Conservation (phyloP, 345 rosid species). For the Camelina hispida region DNA sequence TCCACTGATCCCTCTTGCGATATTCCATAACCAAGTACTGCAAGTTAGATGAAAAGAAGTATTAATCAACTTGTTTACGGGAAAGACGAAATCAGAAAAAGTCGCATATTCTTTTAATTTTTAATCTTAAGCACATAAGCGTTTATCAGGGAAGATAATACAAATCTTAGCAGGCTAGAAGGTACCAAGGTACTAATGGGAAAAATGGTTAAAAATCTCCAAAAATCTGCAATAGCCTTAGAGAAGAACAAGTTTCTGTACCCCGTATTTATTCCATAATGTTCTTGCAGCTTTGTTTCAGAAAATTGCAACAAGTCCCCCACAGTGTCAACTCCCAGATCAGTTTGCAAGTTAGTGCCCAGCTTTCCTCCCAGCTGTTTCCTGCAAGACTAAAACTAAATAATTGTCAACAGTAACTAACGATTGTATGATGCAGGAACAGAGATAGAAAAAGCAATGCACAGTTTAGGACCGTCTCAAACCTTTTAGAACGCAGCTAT, state of each 20-base stretch:
- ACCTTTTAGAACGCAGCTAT: not conserved
- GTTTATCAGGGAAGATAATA: not conserved
- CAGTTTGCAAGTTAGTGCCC: slow-evolving; percentile 76
- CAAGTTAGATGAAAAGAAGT: slow-evolving; percentile 30
- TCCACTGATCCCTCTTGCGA: slow-evolving; percentile 88
- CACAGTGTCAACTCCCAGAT: slow-evolving; percentile 69
- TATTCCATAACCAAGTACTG: slow-evolving; percentile 95
- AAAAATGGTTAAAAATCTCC: too few relatives aligned
- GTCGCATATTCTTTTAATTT: not conserved
- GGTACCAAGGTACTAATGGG: not conserved
- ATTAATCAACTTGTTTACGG: not conserved
- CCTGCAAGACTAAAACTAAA: slow-evolving; percentile 54
- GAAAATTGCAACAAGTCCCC: slow-evolving; percentile 83
- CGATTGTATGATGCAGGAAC: slow-evolving; percentile 1
- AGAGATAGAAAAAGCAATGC: not conserved
- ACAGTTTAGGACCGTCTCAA: not conserved
- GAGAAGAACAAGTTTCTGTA: slow-evolving; percentile 23
- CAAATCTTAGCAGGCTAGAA: not conserved
- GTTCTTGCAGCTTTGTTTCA: slow-evolving; percentile 85
- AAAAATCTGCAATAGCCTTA: too few relatives aligned
- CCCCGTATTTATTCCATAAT: slow-evolving; percentile 85
- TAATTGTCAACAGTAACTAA: not conserved
- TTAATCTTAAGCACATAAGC: not conserved
- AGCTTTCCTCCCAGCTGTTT: slow-evolving; percentile 97
- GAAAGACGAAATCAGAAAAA: not conserved